Percentiles rank a stretch among this genome's conserved stretches.
Evolutionary conservation across 768 basidiomycete species (phyloP).

Genomic region (Pisolithus sp.): DNA sequence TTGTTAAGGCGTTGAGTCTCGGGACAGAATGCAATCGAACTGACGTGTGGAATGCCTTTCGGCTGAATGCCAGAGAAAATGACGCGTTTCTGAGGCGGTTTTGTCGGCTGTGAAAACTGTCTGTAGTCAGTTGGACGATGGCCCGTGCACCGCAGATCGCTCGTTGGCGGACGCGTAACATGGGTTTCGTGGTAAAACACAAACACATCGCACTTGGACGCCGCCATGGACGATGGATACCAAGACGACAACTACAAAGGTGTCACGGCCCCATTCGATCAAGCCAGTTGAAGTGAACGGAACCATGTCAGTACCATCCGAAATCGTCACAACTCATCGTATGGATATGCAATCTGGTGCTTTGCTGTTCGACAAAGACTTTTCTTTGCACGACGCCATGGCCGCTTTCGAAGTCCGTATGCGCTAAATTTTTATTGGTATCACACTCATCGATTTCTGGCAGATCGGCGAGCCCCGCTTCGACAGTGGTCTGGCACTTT

Average conservation of each 20-base stretch:
- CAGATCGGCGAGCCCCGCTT: conserved; percentile 89
- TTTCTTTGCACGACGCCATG: conserved; percentile 87
- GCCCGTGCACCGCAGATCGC: neutral
- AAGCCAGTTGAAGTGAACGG: conserved; percentile 55
- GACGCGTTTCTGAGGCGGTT: conserved; percentile 28
- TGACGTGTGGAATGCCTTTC: conserved; percentile 84
- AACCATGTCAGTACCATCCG: conserved; percentile 38
- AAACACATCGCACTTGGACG: neutral
- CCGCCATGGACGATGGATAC: conserved; percentile 14
- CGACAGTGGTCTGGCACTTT: conserved; percentile 66
- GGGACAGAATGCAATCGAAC: conserved; percentile 12
- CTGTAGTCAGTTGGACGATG: neutral
- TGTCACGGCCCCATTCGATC: conserved; percentile 51
- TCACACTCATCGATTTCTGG: conserved; percentile 7
- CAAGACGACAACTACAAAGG: conserved; percentile 49
- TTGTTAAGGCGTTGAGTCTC: neutral
- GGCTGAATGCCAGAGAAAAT: conserved; percentile 93
- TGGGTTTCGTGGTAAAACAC: too few relatives aligned
- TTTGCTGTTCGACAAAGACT: conserved; percentile 60
- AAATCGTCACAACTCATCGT: neutral
- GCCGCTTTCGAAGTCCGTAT: conserved; percentile 74
- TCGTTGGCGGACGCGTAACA: too few relatives aligned
- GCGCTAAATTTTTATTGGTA: neutral
- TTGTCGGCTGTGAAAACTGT: neutral
- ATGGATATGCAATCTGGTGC: conserved; percentile 61